These are phyloP conservation scores for Trypanosoma rangeli DNA, from an alignment of 208 protist genomes.

Conservation along the genomic window DNA sequence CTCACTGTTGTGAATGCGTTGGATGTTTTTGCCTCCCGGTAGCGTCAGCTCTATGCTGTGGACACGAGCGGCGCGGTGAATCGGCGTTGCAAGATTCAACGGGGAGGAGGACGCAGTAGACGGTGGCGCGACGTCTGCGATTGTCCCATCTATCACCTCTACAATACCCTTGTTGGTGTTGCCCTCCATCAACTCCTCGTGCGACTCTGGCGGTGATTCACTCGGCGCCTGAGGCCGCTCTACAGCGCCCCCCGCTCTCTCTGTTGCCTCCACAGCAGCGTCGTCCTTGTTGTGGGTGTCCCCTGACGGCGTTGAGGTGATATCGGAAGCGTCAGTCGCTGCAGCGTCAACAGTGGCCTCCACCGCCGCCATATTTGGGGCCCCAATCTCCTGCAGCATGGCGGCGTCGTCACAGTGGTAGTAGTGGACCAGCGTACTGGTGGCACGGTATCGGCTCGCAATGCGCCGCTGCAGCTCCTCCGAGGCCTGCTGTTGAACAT, in stretches of 20 bases:
- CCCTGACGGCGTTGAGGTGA: neutral
- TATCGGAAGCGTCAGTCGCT: slow-evolving; percentile 1
- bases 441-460: slow-evolving; percentile 44
- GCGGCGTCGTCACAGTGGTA: slow-evolving; percentile 56
- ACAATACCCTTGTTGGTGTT: neutral
- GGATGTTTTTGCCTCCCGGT: neutral
- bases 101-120: neutral
- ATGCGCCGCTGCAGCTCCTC: slow-evolving; percentile 31
- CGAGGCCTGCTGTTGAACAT: slow-evolving; percentile 26
- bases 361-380: slow-evolving; percentile 34
- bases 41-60: neutral
- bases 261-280: neutral
- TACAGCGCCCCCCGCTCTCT: neutral
- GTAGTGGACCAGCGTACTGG: slow-evolving; percentile 66
- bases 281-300: neutral
- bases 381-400: slow-evolving; percentile 59
- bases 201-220: neutral
- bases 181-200: neutral
- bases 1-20: neutral
- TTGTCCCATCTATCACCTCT: neutral
- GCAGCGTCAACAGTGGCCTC: neutral
- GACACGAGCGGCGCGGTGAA: neutral
- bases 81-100: neutral
- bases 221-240: neutral
- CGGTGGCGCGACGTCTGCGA: neutral